Conservation (phyloP, 441 rosid species). For the Viola pubescens region DNA sequence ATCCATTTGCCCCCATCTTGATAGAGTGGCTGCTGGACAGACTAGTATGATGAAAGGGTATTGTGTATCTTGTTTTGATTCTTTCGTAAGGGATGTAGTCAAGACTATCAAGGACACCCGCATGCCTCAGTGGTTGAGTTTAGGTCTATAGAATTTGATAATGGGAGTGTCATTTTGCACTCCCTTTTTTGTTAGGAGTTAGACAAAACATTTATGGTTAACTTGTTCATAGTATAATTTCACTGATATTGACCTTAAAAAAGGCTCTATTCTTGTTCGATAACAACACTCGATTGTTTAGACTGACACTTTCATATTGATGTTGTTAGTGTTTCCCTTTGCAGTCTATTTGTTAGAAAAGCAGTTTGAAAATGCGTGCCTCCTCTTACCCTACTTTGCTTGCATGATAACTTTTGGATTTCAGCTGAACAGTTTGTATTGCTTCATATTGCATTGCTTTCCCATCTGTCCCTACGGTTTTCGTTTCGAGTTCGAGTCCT, state of each 20-base stretch:
- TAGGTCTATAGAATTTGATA: slow-evolving; percentile 40
- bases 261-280: slow-evolving; percentile 29
- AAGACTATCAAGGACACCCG: slow-evolving; percentile 69
- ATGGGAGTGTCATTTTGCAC: slow-evolving; percentile 12
- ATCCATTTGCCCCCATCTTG: slow-evolving; percentile 47
- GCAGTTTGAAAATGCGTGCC: neutral
- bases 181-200: slow-evolving; percentile 28
- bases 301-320: slow-evolving; percentile 22
- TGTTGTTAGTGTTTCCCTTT: slow-evolving; percentile 8
- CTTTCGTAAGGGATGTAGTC: slow-evolving; percentile 74
- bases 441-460: neutral
- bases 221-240: slow-evolving; percentile 34
- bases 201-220: slow-evolving; percentile 26
- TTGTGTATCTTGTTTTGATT: slow-evolving; percentile 83
- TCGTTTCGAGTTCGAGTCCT: neutral
- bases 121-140: slow-evolving; percentile 69
- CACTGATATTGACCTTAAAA: slow-evolving; percentile 29
- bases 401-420: neutral
- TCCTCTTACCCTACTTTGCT: neutral
- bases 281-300: slow-evolving; percentile 22
- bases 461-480: neutral
- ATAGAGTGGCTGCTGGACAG: slow-evolving; percentile 44
- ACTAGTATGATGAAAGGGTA: slow-evolving; percentile 68
- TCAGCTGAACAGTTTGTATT: neutral
- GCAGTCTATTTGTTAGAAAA: neutral